Evolutionary conservation across 148 eudicot genomes (phyloP), one percentile per base, ranked within the genome.

Genomic region (Amaranthus hypochondriacus): DNA sequence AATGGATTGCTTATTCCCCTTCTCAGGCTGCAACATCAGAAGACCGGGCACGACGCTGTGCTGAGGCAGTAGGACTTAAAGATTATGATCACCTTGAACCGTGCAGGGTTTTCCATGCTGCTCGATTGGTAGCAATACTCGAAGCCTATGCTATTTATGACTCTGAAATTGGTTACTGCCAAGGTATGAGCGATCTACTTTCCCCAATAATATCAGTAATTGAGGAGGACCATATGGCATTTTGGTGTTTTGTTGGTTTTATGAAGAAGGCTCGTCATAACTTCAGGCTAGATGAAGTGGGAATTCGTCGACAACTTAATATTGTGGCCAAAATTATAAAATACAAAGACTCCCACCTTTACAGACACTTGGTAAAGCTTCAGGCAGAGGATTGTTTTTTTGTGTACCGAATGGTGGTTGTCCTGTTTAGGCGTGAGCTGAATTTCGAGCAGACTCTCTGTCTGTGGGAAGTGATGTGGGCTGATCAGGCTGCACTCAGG

Each of bases 401-500:
- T 58, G 97, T 95, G 66, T 95, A 95, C 77, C 81, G 98, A 76
- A 95, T 95, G 98, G 98, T 95, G 86, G 97, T 95, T 63, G 98
- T 95, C 55, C 82, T 95, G 52, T 95, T 95, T 73, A 87, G 98
- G 73, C 79, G 98, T 80, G 98, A 95, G 76, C 78, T 95, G 15
- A 86, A 83, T 18, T 95, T 88, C 51, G 97, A 95, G 81, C 97
- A 95, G 85, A 92, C 97, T 18, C 76, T 92, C 46, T 92, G 98
- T 54, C 89, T 95, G 15, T 95, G 98, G 98, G 98, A 95, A 76
- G 97, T 95, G 18, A 89, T 95, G 96, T 95, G 98, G 98, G 96
- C 98, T 0, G 97, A 95, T 81, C 93, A 92, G 81, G 93, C 96
- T 5, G 98, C 98, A 8, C 86, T 90, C 62, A 81, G 97, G 77